Conservation (phyloP, 768 basidiomycete species). For the Phaffia tasmanica region DNA sequence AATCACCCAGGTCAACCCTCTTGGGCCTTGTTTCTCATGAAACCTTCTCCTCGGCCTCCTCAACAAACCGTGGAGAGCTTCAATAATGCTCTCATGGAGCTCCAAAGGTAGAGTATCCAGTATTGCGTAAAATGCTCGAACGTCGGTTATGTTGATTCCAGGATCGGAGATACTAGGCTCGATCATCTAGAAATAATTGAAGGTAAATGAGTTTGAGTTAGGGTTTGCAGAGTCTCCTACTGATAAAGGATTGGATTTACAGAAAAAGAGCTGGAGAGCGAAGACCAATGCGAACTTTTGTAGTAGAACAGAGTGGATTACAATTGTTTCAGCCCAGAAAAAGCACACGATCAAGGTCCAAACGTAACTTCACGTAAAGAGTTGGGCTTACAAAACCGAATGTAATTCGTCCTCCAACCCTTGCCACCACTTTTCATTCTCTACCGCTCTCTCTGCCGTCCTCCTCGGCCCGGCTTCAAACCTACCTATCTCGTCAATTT, state of each 20-base stretch:
- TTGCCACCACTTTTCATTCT: conserved; percentile 18
- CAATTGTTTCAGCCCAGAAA: conserved; percentile 9
- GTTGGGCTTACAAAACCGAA: background rate
- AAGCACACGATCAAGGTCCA: background rate
- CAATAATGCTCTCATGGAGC: conserved; percentile 11
- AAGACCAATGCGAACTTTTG: background rate
- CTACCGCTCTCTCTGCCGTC: background rate
- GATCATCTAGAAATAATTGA: background rate
- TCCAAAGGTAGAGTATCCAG: conserved; percentile 7
- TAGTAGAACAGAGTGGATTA: background rate
- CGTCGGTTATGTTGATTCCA: conserved; percentile 17
- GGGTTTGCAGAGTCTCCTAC: no score
- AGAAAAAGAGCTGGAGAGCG: background rate
- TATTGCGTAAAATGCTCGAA: conserved; percentile 15
- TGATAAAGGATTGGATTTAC: background rate
- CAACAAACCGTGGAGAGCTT: conserved; percentile 14
- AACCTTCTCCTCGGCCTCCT: conserved; percentile 20
- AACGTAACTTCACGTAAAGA: background rate
- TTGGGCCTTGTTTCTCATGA: background rate
- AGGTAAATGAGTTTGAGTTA: background rate
- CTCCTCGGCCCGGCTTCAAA: background rate
- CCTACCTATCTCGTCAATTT: background rate
- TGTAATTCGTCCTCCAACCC: background rate
- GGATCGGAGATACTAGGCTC: conserved; percentile 2
- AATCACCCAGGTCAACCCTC: conserved; percentile 17